Conservation (phyloP, 305 asterid species). For the Fraxinus baroniana region DNA sequence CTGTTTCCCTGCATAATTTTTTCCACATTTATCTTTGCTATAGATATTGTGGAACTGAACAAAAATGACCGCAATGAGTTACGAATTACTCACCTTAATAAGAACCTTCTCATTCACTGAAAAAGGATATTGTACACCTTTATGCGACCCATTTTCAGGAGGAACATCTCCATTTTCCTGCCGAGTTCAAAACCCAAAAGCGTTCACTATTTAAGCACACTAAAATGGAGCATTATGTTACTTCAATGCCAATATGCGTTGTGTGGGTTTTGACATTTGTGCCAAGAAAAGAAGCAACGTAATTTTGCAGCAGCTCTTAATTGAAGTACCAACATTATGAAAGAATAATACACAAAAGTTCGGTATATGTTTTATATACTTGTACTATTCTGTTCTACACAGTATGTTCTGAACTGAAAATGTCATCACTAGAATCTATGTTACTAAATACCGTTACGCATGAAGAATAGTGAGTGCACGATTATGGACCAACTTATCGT, state of each 20-base stretch:
- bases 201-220: constrained; percentile 22
- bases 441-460: not conserved
- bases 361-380: not conserved
- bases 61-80: constrained; percentile 8
- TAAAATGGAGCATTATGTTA: not conserved
- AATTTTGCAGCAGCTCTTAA: not conserved
- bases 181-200: constrained; percentile 24
- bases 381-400: not conserved
- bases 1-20: constrained; percentile 76
- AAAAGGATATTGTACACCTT: constrained; percentile 84
- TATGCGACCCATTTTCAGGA: constrained; percentile 64
- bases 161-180: constrained; percentile 79
- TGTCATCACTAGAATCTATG: not conserved
- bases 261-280: not conserved
- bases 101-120: constrained; percentile 85
- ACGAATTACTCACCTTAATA: constrained; percentile 58
- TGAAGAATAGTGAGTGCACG: not conserved
- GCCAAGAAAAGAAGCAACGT: not conserved
- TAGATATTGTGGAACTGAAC: not conserved
- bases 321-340: not conserved
- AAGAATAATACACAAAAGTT: not conserved
- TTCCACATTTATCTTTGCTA: constrained; percentile 14
- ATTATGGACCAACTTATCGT: constrained; percentile 12
- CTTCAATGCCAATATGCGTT: not conserved
- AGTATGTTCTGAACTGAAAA: not conserved